A percentile compares a stretch with the other conserved stretches of the same genome.
These are phyloP conservation scores for Rhodotorula diobovata DNA, from an alignment of 768 basidiomycete genomes.

Conservation along the genomic window DNA sequence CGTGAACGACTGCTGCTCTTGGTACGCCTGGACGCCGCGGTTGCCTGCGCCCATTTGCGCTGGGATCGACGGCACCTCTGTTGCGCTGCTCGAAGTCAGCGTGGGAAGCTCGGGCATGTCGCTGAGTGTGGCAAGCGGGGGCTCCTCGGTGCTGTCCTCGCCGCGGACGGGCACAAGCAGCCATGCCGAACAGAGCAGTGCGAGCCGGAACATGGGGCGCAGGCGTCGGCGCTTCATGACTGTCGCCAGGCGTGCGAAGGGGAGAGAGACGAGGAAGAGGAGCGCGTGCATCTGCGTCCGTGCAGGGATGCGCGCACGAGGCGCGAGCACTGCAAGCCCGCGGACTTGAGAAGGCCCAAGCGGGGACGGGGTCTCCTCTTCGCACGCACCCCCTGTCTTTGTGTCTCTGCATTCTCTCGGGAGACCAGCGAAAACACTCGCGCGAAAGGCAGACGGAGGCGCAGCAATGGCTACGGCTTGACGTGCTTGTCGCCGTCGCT, in stretches of 20 bases:
- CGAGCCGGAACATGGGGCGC: neutral
- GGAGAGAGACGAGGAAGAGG: neutral
- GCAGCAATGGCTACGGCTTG: neutral
- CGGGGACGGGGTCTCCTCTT: neutral
- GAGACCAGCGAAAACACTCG: neutral
- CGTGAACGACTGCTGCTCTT: neutral
- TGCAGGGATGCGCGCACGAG: neutral
- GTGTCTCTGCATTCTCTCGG: neutral
- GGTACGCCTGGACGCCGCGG: neutral
- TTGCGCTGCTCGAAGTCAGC: neutral
- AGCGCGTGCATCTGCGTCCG: no score
- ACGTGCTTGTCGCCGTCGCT: conserved; percentile 6
- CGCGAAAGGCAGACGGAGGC: neutral
- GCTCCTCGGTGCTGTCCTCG: neutral
- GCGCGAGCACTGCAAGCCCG: neutral
- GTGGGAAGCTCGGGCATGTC: neutral
- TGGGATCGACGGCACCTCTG: neutral
- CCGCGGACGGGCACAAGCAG: neutral
- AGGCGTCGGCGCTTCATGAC: neutral
- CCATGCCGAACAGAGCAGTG: neutral
- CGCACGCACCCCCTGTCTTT: neutral
- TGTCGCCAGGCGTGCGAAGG: neutral
- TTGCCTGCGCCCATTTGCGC: neutral
- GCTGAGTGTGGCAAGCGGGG: no score
- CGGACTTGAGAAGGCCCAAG: neutral